Conservation (phyloP, 192 early-diverging fungal genomes). For the Coemansia sp. region DNA sequence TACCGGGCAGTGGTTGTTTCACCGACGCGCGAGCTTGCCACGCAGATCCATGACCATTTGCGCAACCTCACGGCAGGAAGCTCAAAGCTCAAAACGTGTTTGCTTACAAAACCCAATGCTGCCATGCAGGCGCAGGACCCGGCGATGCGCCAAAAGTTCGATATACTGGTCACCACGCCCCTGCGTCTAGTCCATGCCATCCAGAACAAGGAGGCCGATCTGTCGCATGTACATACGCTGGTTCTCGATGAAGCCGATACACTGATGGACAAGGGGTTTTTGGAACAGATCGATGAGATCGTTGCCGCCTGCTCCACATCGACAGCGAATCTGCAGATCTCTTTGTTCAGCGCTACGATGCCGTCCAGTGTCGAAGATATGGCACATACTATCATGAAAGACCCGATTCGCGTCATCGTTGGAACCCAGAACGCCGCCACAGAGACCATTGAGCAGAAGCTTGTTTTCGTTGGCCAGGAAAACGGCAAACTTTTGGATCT, state of each 20-base stretch:
- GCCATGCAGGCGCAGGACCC: slow-evolving; percentile 66
- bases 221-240: slow-evolving; percentile 72
- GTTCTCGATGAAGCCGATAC: slow-evolving; percentile 86
- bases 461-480: slow-evolving; percentile 91
- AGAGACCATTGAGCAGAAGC: slow-evolving; percentile 83
- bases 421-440: slow-evolving; percentile 90
- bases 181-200: slow-evolving; percentile 88
- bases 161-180: slow-evolving; percentile 93
- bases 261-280: slow-evolving; percentile 77
- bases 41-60: slow-evolving; percentile 83
- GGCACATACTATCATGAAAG: slow-evolving; percentile 88
- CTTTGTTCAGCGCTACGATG: slow-evolving; percentile 93
- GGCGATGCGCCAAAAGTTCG: slow-evolving; percentile 70
- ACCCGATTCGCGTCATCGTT: slow-evolving; percentile 85
- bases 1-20: slow-evolving; percentile 90
- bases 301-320: slow-evolving; percentile 73
- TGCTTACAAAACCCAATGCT: slow-evolving; percentile 82
- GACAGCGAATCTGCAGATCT: slow-evolving; percentile 68
- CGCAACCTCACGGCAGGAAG: slow-evolving; percentile 70
- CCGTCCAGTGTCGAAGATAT: slow-evolving; percentile 88
- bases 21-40: slow-evolving; percentile 91
- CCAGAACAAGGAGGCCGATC: slow-evolving; percentile 72
- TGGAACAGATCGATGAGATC: slow-evolving; percentile 88
- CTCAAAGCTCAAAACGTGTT: slow-evolving; percentile 71
- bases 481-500: slow-evolving; percentile 92